phyloP scores from a whole-genome alignment of 768 basidiomycete species.

The Lepiota subincarnata region DNA sequence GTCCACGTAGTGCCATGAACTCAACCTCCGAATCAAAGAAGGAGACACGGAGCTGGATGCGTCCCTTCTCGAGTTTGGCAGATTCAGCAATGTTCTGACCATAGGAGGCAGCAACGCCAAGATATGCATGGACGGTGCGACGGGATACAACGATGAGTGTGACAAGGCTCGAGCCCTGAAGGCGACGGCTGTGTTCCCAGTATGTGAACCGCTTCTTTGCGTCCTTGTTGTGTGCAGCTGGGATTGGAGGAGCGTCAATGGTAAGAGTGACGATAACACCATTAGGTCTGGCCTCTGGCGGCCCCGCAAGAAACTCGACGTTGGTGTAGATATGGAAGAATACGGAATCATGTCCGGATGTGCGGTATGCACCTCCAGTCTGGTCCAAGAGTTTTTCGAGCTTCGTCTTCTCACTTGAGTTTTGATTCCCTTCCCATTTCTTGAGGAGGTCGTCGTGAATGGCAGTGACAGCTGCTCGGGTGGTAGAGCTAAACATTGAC shows the following conservation, averaged over 20 bases:
- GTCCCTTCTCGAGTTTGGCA: slow-evolving; percentile 26
- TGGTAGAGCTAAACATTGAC: background rate
- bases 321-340: slow-evolving; percentile 65
- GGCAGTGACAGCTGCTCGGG: too few relatives aligned
- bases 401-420: slow-evolving; percentile 26
- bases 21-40: slow-evolving; percentile 65
- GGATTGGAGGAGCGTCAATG: slow-evolving; percentile 53
- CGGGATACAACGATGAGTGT: slow-evolving; percentile 49
- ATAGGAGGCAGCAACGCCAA: slow-evolving; percentile 48
- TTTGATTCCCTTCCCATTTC: background rate
- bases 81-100: slow-evolving; percentile 42
- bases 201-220: slow-evolving; percentile 39
- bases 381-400: slow-evolving; percentile 44
- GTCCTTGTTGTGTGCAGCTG: slow-evolving; percentile 38
- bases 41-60: slow-evolving; percentile 43
- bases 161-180: slow-evolving; percentile 54
- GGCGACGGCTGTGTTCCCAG: slow-evolving; percentile 64
- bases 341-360: slow-evolving; percentile 37
- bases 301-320: slow-evolving; percentile 40
- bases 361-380: slow-evolving; percentile 58
- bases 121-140: slow-evolving; percentile 36
- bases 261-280: slow-evolving; percentile 46
- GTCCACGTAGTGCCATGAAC: slow-evolving; percentile 34
- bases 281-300: slow-evolving; percentile 38
- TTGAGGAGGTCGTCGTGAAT: slow-evolving; percentile 18